phyloP scores from a whole-genome alignment of 1,139 yeast genomes.

The Candida mesenterica region DNA sequence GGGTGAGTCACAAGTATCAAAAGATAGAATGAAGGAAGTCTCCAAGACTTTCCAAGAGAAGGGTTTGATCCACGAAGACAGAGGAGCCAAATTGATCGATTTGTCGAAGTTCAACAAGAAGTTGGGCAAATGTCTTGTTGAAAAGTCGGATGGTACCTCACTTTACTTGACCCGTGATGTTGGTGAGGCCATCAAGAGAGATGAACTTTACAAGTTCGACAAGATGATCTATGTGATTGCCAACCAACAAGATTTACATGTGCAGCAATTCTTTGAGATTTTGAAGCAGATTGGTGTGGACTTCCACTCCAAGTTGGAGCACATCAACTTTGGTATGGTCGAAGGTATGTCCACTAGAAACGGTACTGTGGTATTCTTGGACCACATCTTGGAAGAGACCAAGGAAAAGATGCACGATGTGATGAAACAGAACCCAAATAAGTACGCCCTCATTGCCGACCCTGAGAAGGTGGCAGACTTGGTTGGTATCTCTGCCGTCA shows the following conservation, averaged over 20 bases:
- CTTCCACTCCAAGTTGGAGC: slow-evolving; percentile 81
- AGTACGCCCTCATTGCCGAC: slow-evolving; percentile 89
- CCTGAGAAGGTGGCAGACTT: slow-evolving; percentile 96
- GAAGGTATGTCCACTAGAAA: slow-evolving; percentile 98
- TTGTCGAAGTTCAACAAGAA: slow-evolving; percentile 85
- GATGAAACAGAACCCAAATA: slow-evolving; percentile 88
- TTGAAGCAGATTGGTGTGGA: slow-evolving; percentile 87
- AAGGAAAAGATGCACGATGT: slow-evolving; percentile 96
- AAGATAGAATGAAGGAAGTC: slow-evolving; percentile 68
- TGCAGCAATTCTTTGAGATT: slow-evolving; percentile 92
- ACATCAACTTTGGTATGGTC: slow-evolving; percentile 96
- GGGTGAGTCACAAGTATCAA: slow-evolving; percentile 93
- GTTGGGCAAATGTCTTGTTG: slow-evolving; percentile 90
- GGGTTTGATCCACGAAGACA: slow-evolving; percentile 78
- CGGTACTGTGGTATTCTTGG: slow-evolving; percentile 97
- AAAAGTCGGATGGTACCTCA: slow-evolving; percentile 95
- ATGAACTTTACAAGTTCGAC: slow-evolving; percentile 81
- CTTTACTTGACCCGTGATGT: slow-evolving; percentile 94
- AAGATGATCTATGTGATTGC: slow-evolving; percentile 97
- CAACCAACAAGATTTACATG: slow-evolving; percentile 91
- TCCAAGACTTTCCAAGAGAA: slow-evolving; percentile 61
- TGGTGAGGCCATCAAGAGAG: slow-evolving; percentile 94
- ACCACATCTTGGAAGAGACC: slow-evolving; percentile 90
- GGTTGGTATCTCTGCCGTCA: slow-evolving; percentile 95
- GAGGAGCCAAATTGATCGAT: slow-evolving; percentile 89